These are phyloP conservation scores for Physocladia obscura DNA, from an alignment of 192 early-diverging fungal species.

Conservation along the genomic window DNA sequence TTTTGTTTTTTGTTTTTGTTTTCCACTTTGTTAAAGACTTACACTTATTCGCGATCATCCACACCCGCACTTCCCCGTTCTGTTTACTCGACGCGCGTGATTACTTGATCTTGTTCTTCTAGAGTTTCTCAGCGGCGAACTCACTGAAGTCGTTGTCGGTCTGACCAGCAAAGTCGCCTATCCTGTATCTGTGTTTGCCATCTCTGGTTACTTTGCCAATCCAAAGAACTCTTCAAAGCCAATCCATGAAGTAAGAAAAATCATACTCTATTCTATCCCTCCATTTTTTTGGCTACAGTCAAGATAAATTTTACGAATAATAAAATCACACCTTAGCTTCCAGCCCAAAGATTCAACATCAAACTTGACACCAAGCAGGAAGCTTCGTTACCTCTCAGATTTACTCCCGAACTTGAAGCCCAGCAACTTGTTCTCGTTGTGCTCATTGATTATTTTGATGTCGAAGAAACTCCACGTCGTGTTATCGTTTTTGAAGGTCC, in stretches of 20 bases:
- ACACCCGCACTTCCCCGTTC: background rate
- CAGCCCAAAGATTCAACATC: conserved; percentile 14
- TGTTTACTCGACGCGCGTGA: background rate
- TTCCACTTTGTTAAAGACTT: background rate
- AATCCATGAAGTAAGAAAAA: conserved; percentile 10
- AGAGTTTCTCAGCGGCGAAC: conserved; percentile 21
- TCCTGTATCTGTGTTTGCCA: conserved; percentile 10
- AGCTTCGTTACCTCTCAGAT: conserved; percentile 21
- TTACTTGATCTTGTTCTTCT: background rate
- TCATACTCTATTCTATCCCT: background rate
- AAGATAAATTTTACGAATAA: background rate
- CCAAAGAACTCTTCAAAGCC: conserved; percentile 18
- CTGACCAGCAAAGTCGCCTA: conserved; percentile 10
- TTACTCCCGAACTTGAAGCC: conserved; percentile 31
- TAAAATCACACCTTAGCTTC: conserved; percentile 7
- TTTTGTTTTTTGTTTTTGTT: background rate
- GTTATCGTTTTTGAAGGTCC: conserved; percentile 25
- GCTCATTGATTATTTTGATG: conserved; percentile 30
- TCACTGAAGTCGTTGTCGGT: conserved; percentile 18
- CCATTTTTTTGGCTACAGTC: background rate
- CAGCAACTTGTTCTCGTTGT: conserved; percentile 31
- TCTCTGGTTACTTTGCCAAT: conserved; percentile 20
- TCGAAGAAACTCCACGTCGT: conserved; percentile 28
- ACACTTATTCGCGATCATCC: no score
- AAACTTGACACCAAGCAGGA: conserved; percentile 23